Conservation (phyloP, 345 rosid species). For the Raphanus sativus region DNA sequence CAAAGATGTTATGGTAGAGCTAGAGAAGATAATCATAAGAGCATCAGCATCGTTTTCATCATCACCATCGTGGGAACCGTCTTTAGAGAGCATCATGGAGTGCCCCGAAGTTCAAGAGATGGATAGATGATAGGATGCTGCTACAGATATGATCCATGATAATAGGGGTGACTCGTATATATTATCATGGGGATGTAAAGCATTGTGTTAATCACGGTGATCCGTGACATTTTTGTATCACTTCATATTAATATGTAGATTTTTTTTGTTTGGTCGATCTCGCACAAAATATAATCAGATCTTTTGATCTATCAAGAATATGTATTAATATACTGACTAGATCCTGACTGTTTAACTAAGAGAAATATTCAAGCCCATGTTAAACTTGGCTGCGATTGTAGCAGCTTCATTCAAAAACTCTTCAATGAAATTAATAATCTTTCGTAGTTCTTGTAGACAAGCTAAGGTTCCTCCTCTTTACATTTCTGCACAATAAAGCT, state of each 20-base stretch:
- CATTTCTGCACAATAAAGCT: no score
- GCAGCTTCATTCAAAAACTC: no score
- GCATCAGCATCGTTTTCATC: constrained; percentile 17
- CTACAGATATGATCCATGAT: not conserved
- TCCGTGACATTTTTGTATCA: constrained; percentile 15
- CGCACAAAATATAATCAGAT: not conserved
- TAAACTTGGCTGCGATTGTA: no score
- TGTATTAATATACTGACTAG: no score
- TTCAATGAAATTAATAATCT: no score
- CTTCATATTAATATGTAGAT: not conserved
- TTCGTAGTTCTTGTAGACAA: no score
- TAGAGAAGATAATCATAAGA: constrained; percentile 40
- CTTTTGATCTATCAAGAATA: not conserved
- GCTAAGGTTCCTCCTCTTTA: no score
- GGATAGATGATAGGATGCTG: constrained; percentile 26
- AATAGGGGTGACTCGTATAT: not conserved
- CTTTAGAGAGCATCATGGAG: constrained; percentile 62
- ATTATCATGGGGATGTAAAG: not conserved
- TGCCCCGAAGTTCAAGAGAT: constrained; percentile 44
- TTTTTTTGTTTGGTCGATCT: not conserved
- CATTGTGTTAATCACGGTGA: constrained; percentile 9
- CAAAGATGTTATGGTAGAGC: constrained; percentile 41
- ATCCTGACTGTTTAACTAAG: not conserved
- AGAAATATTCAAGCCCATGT: not conserved
- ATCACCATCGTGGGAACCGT: constrained; percentile 58